Base-by-base conservation (phyloP, 495 filamentous ascomycete species). In the Barbatosphaeria neglecta region DNA sequence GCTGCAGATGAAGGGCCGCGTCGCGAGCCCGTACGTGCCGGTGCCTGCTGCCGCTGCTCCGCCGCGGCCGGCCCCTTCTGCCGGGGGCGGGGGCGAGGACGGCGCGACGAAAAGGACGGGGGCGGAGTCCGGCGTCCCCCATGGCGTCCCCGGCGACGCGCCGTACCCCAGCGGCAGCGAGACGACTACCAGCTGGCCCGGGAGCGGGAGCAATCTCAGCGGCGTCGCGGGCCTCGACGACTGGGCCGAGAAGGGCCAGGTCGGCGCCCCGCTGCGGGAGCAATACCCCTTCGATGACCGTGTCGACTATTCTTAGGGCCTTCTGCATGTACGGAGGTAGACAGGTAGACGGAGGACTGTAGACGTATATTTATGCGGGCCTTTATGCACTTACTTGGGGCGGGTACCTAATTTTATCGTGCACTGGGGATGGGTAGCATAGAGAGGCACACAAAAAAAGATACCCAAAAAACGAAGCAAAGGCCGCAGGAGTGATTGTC, bases 1-100 rank as follows among this genome's bases (percentile, higher is more conserved):
- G 17, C 55, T 72, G 24, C 52, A 50, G 40, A 64, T 73, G 47
- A 64, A 66, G 35, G 66, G 67, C 7, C 54, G 65, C 16, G 47
- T 66, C 4, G 62, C 60, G 13, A 51, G 56, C 27, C 62, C 67
- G 13, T 37, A 67, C 51, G 28, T 45, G 37, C 22, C 55, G 60
- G n/a, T n/a, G n/a, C n/a, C n/a, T n/a, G n/a, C n/a, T n/a, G n/a
- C n/a, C n/a, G n/a, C n/a, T n/a, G n/a, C n/a, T 28, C 41, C 52
- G 31, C 31, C 22, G 37, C 60, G 8, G 43, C 54, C 19, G 46
- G 9, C 13, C 13, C 9, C 31, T 4, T 3, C 3, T 13, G 3
- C 9, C 9, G 31, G 31, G 15, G 28, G 28, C 28, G 37, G 10
- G 11, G 37, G 22, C 40, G 31, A 22, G 16, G 41, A 9, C 18